Percentiles rank a stretch among this genome's conserved stretches.
phyloP scores from a whole-genome alignment of 2,329 filamentous ascomycete species.

The Zymoseptoria pseudotritici region DNA sequence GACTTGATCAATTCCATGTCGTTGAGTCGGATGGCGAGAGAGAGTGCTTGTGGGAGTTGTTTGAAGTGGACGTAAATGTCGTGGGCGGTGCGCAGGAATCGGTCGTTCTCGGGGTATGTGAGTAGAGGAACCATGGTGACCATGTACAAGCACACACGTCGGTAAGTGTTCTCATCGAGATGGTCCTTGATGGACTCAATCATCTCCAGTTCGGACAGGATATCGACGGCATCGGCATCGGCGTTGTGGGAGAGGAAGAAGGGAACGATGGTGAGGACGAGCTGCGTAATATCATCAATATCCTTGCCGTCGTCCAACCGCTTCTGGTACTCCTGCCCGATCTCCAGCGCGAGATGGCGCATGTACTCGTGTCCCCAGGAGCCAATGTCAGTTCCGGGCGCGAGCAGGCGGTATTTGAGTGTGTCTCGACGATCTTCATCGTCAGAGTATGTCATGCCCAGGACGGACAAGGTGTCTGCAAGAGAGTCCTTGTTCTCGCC shows the following conservation, averaged over 20 bases:
- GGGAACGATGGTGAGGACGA: slow-evolving; percentile 78
- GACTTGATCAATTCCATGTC: slow-evolving; percentile 68
- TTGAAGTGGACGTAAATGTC: slow-evolving; percentile 90
- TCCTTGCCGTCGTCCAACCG: slow-evolving; percentile 78
- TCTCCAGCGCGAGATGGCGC: slow-evolving; percentile 87
- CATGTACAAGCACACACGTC: slow-evolving; percentile 93
- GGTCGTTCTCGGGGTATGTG: slow-evolving; percentile 94
- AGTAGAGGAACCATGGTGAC: slow-evolving; percentile 97
- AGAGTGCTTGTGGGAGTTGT: slow-evolving; percentile 86
- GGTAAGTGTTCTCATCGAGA: slow-evolving; percentile 88
- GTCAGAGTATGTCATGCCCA: slow-evolving; percentile 91
- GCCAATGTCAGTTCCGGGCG: slow-evolving; percentile 83
- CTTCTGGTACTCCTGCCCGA: slow-evolving; percentile 88
- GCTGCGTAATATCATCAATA: slow-evolving; percentile 73
- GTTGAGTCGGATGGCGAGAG: slow-evolving; percentile 88
- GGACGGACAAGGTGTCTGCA: slow-evolving; percentile 91
- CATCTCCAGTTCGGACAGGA: slow-evolving; percentile 95
- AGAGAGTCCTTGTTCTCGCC: slow-evolving; percentile 80
- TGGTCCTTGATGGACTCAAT: slow-evolving; percentile 86
- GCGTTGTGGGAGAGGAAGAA: slow-evolving; percentile 96
- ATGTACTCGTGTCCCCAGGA: slow-evolving; percentile 99
- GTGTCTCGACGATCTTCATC: slow-evolving; percentile 95
- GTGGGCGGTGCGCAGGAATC: slow-evolving; percentile 88
- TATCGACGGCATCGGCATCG: slow-evolving; percentile 93
- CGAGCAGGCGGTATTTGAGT: slow-evolving; percentile 85